phyloP scores from a whole-genome alignment of 352 stramenopile genomes.

The Globisporangium heterothallicum region DNA sequence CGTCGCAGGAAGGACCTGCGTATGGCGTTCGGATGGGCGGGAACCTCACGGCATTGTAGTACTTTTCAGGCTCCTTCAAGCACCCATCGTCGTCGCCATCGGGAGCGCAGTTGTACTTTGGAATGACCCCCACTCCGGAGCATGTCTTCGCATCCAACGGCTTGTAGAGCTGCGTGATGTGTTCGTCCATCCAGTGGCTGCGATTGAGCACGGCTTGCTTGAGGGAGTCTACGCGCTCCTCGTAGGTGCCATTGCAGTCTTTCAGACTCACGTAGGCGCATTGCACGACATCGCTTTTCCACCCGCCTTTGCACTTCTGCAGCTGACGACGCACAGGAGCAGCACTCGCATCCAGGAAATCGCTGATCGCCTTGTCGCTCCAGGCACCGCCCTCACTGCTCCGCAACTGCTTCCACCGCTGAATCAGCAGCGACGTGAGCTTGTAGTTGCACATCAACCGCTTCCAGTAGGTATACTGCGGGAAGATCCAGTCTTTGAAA shows the following conservation, averaged over 20 bases:
- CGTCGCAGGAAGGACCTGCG: constrained; percentile 27
- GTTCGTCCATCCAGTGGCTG: constrained; percentile 67
- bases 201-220: constrained; percentile 40
- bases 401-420: constrained; percentile 69
- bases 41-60: constrained; percentile 57
- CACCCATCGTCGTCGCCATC: constrained; percentile 61
- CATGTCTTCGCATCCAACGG: constrained; percentile 43
- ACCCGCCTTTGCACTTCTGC: constrained; percentile 45
- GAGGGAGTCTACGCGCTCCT: constrained; percentile 38
- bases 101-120: constrained; percentile 62
- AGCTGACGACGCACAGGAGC: constrained; percentile 44
- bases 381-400: constrained; percentile 28
- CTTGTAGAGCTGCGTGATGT: constrained; percentile 68
- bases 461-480: constrained; percentile 78
- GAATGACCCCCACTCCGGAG: constrained; percentile 52
- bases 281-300: constrained; percentile 42
- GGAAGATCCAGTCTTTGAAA: constrained; percentile 68
- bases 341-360: constrained; percentile 47
- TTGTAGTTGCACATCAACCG: constrained; percentile 76
- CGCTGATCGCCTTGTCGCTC: constrained; percentile 43
- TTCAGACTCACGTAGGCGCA: constrained; percentile 49
- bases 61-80: constrained; percentile 42
- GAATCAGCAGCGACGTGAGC: constrained; percentile 63
- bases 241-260: constrained; percentile 58
- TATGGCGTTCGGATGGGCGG: constrained; percentile 50